Base-by-base conservation (phyloP, 306 rosid genomes). In the Astragalus membranaceus region DNA sequence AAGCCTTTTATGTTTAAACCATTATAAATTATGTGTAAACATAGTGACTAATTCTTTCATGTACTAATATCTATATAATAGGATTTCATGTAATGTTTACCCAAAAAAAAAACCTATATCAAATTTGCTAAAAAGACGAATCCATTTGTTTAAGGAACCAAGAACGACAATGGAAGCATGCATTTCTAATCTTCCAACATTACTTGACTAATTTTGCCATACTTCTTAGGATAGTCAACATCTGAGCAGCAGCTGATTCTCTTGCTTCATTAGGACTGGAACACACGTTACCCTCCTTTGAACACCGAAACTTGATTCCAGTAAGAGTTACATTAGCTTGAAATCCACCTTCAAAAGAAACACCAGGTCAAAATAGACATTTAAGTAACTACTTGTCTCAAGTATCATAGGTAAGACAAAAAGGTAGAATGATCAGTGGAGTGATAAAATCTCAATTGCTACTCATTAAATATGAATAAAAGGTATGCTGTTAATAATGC, bases 161-260 rank as follows among this genome's bases (percentile, higher is more conserved):
- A 32, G 35, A 70, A 35, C 29, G 37, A 33, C 39, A 60, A 44
- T 8, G 53, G 68, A 78, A 60, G 17, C 36, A 57, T 30, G 64
- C 51, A 60, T 43, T 66, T 44, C 47, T 43, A 67, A 3, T 17
- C 50, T 67, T 67, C 55, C 75, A 64, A 55, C 51, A 64, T 55
- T 69, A 72, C 30, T 71, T 43, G 43, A 36, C 14, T 41, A 16
- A 16, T 59, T 75, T 71, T 20, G 51, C 57, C 67, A 60, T 52
- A 51, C 51, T 78, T 70, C 52, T 78, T 0, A 78, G 44, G 11
- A 35, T 67, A 5, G 56, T 43, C 78, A 82, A 52, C 78, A 78
- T 75, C 73, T 60, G 55, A 35, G 63, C 79, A 10, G 96, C 94
- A 26, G 88, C 88, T n/a, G 86, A 88, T 37, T 88, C 85, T 72